Base-by-base conservation (phyloP, 352 stramenopile species). In the Pythium grandisporangium region DNA sequence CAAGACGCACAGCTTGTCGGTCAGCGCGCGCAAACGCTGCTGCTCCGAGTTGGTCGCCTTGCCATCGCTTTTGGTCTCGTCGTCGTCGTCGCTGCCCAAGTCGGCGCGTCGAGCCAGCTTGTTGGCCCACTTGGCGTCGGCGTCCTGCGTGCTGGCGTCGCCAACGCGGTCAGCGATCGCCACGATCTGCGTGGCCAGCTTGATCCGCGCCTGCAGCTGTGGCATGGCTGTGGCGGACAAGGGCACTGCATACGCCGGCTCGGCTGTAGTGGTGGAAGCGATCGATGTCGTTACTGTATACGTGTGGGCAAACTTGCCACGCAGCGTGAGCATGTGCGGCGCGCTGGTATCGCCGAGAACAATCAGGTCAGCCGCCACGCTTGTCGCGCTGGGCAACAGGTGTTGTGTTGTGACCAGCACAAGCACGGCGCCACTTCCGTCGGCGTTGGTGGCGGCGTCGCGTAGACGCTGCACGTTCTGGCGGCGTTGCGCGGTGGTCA, bases 351-450 rank as follows among this genome's bases (percentile, higher is more conserved):
- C 45, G 25, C 53, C 58, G 19, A 80, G 42, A 1, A 82, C 34
- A 2, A 66, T 29, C n/a, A 72, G 57, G 40, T 81, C 64, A 0
- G 58, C 66, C 6, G 63, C 44, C 0, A 36, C 14, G 32, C 46
- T 63, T 1, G 58, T 43, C 7, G 55, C 46, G 27, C 46, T 65
- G 2, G 55, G 32, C 19, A 78, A 42, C 23, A 84, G 69, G 38
- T 84, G 70, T 42, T 84, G 72, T 4, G 64, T 83, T 2, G 63
- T 77, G 22, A 86, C 71, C 8, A 87, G 44, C 32, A 88, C 58
- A 11, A 72, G 21, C n/a, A n/a, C n/a, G n/a, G n/a, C n/a, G n/a
- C n/a, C n/a, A n/a, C n/a, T n/a, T n/a, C n/a, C n/a, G 12, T 64
- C 53, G 37, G 61, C 51, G 11, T 48, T 45, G 11, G 43, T 17